Conservation (phyloP, 202 grass and related monocot species). For the Schoenoplectus tabernaemontani region DNA sequence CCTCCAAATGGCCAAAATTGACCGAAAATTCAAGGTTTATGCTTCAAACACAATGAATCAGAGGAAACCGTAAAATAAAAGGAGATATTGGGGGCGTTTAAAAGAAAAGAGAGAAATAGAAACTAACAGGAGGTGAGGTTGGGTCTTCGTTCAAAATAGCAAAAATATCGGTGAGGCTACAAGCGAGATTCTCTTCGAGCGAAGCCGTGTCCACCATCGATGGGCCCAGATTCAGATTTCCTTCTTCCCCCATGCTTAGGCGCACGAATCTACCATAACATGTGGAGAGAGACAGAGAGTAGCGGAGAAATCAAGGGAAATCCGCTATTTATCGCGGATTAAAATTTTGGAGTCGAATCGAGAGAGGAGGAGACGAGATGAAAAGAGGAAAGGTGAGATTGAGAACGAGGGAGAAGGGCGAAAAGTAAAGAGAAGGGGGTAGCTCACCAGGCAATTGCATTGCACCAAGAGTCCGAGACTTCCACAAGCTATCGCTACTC, state of each 20-base stretch:
- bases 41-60: neutral
- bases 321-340: neutral
- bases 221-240: slow-evolving; percentile 19
- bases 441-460: slow-evolving; percentile 7
- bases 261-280: neutral
- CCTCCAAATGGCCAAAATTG: neutral
- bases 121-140: neutral
- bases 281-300: neutral
- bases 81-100: neutral
- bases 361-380: neutral
- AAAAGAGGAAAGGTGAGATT: neutral
- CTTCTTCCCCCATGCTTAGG: neutral
- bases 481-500: neutral
- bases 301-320: neutral
- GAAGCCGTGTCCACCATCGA: neutral
- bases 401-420: neutral
- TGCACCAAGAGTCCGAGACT: no score
- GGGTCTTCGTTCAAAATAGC: slow-evolving; percentile 15
- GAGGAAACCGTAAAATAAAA: neutral
- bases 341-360: neutral
- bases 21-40: neutral
- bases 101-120: neutral
- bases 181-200: neutral
- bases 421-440: neutral
- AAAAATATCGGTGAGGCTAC: slow-evolving; percentile 16